Percentiles rank a stretch among this genome's conserved stretches.
Evolutionary conservation across 768 basidiomycete species (phyloP).

Genomic region (Lactifluus piperatus): DNA sequence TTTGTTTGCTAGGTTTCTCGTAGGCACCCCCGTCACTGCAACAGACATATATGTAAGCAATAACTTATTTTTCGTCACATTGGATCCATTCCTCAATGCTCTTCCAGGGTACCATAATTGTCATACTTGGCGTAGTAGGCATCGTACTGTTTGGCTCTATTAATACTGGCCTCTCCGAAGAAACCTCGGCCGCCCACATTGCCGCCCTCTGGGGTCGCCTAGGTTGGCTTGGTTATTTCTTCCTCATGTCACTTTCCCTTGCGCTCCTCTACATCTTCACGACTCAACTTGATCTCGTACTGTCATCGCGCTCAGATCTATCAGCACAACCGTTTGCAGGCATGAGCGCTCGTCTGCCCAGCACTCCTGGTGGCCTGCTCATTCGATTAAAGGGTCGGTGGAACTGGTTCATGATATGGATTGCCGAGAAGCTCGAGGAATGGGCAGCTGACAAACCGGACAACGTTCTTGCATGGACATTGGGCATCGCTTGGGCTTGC

Average conservation of each 20-base stretch:
- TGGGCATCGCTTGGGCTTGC: conserved; percentile 93
- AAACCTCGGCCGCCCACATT: conserved; percentile 67
- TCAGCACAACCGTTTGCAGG: conserved; percentile 46
- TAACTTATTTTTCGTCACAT: not conserved
- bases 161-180: conserved; percentile 66
- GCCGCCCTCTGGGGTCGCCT: conserved; percentile 77
- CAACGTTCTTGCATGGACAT: conserved; percentile 77
- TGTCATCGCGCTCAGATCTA: conserved; percentile 61
- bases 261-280: conserved; percentile 58
- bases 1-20: conserved; percentile 82
- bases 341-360: conserved; percentile 28
- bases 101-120: conserved; percentile 67
- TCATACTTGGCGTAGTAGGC: conserved; percentile 77
- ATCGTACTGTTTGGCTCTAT: conserved; percentile 84
- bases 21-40: conserved; percentile 76
- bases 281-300: conserved; percentile 62
- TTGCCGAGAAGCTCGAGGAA: conserved; percentile 55
- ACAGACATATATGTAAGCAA: conserved; percentile 69
- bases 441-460: conserved; percentile 80
- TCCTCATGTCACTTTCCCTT: conserved; percentile 65
- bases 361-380: conserved; percentile 21
- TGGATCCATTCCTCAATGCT: not conserved
- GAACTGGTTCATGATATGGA: conserved; percentile 39
- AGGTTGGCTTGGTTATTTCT: conserved; percentile 90
- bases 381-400: conserved; percentile 34